A percentile compares a stretch with the other conserved stretches of the same genome.
Evolutionary conservation across 805 yeast species (phyloP).

Genomic region (Clavispora carvajalis): DNA sequence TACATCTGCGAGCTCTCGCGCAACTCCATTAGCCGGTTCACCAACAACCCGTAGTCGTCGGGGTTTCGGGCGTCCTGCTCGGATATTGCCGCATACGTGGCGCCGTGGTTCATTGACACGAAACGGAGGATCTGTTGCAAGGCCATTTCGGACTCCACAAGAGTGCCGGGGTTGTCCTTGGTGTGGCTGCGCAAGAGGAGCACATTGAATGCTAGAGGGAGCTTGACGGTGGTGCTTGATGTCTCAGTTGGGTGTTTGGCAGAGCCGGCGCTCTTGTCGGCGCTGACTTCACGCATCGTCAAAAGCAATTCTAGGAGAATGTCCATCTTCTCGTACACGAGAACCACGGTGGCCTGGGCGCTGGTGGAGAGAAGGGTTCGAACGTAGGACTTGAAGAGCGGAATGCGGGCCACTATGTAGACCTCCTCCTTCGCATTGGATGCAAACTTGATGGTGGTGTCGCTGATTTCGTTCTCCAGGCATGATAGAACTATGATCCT

Average conservation of each 20-base stretch:
- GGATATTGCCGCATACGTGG: slow-evolving; percentile 14
- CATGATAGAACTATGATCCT: slow-evolving; percentile 7
- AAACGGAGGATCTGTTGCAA: slow-evolving; percentile 35
- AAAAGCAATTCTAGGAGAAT: slow-evolving; percentile 7
- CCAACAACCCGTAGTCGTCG: slow-evolving; percentile 3
- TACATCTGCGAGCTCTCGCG: background rate
- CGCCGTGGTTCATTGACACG: slow-evolving; percentile 29
- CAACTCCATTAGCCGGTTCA: background rate
- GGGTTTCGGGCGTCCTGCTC: slow-evolving; percentile 6
- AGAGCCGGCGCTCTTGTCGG: too few relatives aligned
- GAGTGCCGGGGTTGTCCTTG: slow-evolving; percentile 12
- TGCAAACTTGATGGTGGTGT: slow-evolving; percentile 5
- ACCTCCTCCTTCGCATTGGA: slow-evolving; percentile 9
- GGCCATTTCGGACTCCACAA: slow-evolving; percentile 17
- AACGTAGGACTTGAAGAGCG: slow-evolving; percentile 6
- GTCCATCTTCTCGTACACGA: slow-evolving; percentile 7
- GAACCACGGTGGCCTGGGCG: slow-evolving; percentile 3
- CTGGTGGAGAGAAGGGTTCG: slow-evolving; percentile 1
- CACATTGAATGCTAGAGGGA: slow-evolving; percentile 18
- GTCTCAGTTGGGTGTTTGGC: too few relatives aligned
- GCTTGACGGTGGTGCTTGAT: slow-evolving; percentile 10
- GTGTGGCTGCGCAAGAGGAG: slow-evolving; percentile 7
- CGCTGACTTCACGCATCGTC: background rate
- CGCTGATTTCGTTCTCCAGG: slow-evolving; percentile 5
- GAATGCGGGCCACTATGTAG: slow-evolving; percentile 7